Percentiles rank a stretch among this genome's conserved stretches.
Conservation (phyloP, 345 rosid genomes). For the Salix koriyanagi region DNA sequence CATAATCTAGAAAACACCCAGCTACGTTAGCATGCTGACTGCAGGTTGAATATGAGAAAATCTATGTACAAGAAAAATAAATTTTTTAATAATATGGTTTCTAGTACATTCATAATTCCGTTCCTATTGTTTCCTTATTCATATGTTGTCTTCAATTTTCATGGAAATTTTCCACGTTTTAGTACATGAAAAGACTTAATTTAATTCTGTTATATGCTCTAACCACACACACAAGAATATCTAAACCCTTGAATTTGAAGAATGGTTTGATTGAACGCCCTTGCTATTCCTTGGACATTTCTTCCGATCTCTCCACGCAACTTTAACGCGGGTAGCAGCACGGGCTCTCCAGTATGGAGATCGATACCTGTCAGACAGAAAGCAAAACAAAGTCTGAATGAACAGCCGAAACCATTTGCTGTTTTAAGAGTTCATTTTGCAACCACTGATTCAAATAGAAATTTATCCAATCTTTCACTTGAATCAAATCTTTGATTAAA, state of each 20-base stretch:
- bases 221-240: neutral
- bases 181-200: neutral
- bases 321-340: conserved; percentile 65
- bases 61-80: neutral
- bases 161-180: neutral
- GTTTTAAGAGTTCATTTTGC: neutral
- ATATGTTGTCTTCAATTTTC: neutral
- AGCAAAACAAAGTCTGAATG: neutral
- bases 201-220: no score
- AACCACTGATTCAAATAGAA: neutral
- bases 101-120: neutral
- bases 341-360: conserved; percentile 74
- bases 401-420: neutral
- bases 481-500: neutral
- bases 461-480: neutral
- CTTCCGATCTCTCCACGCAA: conserved; percentile 79
- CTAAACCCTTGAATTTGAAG: neutral
- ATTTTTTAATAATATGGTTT: neutral
- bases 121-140: neutral
- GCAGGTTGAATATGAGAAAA: neutral
- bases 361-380: conserved; percentile 45
- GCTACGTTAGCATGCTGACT: neutral
- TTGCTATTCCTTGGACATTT: conserved; percentile 39
- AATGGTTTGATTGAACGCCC: conserved; percentile 16
- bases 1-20: neutral